Base-by-base conservation (phyloP, 495 filamentous ascomycete genomes). In the Patellaria atrata region DNA sequence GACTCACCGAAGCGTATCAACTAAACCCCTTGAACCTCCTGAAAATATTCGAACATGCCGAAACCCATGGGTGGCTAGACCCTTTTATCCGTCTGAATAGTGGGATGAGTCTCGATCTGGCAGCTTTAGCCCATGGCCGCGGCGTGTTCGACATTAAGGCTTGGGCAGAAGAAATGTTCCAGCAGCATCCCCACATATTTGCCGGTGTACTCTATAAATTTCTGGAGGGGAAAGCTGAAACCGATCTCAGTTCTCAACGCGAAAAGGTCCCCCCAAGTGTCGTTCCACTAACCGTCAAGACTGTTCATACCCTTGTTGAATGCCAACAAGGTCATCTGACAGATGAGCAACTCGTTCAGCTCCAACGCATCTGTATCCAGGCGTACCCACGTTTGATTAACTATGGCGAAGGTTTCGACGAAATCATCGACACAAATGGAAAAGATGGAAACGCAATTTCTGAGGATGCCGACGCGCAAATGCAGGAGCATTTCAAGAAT, bases 381-480 rank as follows among this genome's bases (percentile, higher is more conserved):
- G 78, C 79, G 0, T 99, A 93, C 45, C 89, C 89, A n/a, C 68
- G 89, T 31, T 64, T 99, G 27, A 92, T 96, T 57, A 96, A 94
- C 50, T 93, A 93, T 49, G 87, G 85, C 1, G 82, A 92, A 59
- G 82, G 77, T 5, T 80, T 75, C 40, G 84, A 94, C 55, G 80
- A 87, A 27, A 79, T 89, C 24, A 82, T 93, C 41, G 79, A 94
- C 49, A 66, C 68, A 13, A 89, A 92, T 47, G 80, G 85, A 20
- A 65, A 76, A 41, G 69, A 77, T 27, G 73, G 76, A 3, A 91
- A 96, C 51, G 65, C 69, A 0, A 62, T 99, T 14, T 75, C 85
- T 0, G 62, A 69, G n/a, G 70, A 71, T 14, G 77, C 86, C 16
- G 80, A 91, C 42, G 75, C 70, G 40, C 75, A 82, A 51, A 99